phyloP scores from a whole-genome alignment of 768 basidiomycete species.

The Chiua virens region DNA sequence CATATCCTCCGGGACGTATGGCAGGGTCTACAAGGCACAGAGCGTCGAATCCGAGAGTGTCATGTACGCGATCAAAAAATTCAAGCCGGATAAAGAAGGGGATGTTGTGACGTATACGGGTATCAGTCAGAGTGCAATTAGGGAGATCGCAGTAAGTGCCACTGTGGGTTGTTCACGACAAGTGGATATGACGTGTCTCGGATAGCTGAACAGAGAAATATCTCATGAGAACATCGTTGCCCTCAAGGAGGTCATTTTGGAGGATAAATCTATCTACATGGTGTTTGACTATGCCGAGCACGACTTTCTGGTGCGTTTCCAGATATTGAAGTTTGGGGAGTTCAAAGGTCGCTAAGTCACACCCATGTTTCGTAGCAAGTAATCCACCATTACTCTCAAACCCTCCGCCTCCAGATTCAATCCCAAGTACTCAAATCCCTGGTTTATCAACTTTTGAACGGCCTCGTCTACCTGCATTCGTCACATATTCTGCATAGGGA shows the following conservation, averaged over 20 bases:
- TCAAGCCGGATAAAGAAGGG: constrained; percentile 99
- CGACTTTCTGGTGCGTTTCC: constrained; percentile 85
- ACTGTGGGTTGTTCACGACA: constrained; percentile 13
- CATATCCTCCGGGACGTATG: constrained; percentile 98
- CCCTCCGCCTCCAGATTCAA: constrained; percentile 74
- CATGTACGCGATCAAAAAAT: constrained; percentile 97
- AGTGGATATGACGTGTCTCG: neutral
- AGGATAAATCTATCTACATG: constrained; percentile 99
- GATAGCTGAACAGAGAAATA: constrained; percentile 84
- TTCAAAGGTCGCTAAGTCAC: neutral
- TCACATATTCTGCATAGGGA: constrained; percentile 96
- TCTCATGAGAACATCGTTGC: constrained; percentile 89
- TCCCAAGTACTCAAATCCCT: constrained; percentile 86
- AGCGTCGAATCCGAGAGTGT: constrained; percentile 66
- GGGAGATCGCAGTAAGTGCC: constrained; percentile 85
- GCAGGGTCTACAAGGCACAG: constrained; percentile 96
- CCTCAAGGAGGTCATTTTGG: constrained; percentile 91
- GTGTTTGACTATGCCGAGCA: constrained; percentile 99
- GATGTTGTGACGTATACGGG: constrained; percentile 95
- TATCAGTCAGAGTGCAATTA: constrained; percentile 94
- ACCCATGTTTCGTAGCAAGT: constrained; percentile 68
- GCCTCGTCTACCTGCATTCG: constrained; percentile 91
- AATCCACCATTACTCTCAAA: constrained; percentile 96
- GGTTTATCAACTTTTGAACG: constrained; percentile 91
- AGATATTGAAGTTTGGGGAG: neutral